Evolutionary conservation across 1,284 basidiomycete genomes (phyloP).

Genomic region (Moesziomyces parantarcticus): DNA sequence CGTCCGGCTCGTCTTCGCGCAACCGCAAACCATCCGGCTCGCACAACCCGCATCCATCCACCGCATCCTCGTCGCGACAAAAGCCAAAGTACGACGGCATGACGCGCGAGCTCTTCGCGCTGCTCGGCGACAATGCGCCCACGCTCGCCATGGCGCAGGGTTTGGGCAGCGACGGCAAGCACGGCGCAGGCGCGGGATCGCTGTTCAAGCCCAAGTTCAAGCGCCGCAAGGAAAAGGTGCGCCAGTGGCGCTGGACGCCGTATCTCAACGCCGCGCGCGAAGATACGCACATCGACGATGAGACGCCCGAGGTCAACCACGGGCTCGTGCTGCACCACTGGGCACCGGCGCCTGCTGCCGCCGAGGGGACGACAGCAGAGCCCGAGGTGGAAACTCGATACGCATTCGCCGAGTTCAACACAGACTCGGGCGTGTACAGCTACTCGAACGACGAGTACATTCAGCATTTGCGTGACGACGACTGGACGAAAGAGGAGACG

Average conservation of each 20-base stretch:
- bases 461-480: constrained; percentile 80
- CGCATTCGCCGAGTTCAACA: constrained; percentile 82
- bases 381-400: constrained; percentile 65
- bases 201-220: constrained; percentile 83
- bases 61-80: constrained; percentile 16
- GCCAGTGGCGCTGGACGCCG: constrained; percentile 56
- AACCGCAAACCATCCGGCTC: constrained; percentile 35
- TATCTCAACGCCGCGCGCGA: constrained; percentile 60
- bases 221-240: constrained; percentile 76
- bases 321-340: constrained; percentile 62
- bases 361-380: constrained; percentile 4
- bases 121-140: constrained; percentile 91
- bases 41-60: constrained; percentile 39
- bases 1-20: constrained; percentile 34
- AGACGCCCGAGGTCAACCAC: constrained; percentile 35
- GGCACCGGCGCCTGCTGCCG: constrained; percentile 29
- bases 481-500: constrained; percentile 95
- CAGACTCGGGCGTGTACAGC: constrained; percentile 76
- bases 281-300: constrained; percentile 50
- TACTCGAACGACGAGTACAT: constrained; percentile 94
- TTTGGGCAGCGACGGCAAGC: constrained; percentile 24
- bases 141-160: constrained; percentile 71
- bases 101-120: constrained; percentile 87
- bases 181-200: constrained; percentile 62
- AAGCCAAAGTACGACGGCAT: constrained; percentile 74